phyloP scores from a whole-genome alignment of 768 basidiomycete genomes.

The Baorangia bicolor region DNA sequence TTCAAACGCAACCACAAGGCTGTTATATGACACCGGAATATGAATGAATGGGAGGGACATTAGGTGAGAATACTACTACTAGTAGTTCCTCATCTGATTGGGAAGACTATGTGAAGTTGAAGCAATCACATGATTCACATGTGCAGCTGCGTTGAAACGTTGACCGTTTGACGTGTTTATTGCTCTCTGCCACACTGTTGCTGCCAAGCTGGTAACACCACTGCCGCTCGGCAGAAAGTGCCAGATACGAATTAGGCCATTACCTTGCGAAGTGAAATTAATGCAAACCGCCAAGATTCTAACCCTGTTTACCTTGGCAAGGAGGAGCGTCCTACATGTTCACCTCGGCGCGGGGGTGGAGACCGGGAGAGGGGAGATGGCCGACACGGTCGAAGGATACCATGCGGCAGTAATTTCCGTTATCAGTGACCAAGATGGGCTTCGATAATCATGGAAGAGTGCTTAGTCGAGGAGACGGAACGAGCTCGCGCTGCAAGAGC shows the following conservation, averaged over 20 bases:
- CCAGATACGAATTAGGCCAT: not conserved
- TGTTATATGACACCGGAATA: not conserved
- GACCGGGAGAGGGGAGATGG: not conserved
- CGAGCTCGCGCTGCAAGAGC: not conserved
- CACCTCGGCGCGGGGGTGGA: not conserved
- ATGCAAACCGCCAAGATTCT: not conserved
- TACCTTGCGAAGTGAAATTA: not conserved
- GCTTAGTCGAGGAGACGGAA: not conserved
- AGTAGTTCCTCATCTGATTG: not conserved
- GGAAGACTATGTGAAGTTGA: not conserved
- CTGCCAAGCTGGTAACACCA: not conserved
- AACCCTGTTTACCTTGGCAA: not conserved
- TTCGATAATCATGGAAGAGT: conserved; percentile 1
- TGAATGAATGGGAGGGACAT: conserved; percentile 3
- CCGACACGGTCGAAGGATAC: not conserved
- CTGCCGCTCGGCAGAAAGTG: not conserved
- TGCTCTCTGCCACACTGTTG: not conserved
- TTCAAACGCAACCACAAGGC: not conserved
- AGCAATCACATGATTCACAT: not conserved
- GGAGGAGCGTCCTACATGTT: not conserved
- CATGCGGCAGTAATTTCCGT: conserved; percentile 28
- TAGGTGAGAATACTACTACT: not conserved
- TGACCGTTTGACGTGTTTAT: not conserved
- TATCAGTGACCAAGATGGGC: conserved; percentile 15
- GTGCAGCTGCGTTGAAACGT: not conserved